These are phyloP conservation scores for Hirsutella rhossiliensis DNA, from an alignment of 2,329 filamentous ascomycete species.

Conservation along the genomic window DNA sequence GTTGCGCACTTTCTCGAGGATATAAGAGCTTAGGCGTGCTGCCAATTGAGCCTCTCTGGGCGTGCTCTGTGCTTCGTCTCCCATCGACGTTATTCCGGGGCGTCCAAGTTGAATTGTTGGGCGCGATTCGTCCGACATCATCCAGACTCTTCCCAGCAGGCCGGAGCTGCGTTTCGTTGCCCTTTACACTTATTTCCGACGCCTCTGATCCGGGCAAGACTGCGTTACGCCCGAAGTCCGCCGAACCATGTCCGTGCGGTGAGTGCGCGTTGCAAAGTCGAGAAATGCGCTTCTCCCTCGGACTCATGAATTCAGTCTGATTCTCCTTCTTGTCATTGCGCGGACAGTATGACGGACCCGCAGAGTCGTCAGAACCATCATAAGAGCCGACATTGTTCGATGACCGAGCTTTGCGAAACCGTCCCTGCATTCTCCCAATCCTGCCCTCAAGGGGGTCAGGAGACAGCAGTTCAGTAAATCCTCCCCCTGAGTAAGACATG, in stretches of 20 bases:
- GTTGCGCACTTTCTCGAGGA: not conserved
- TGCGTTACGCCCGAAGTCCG: not conserved
- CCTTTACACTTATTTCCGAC: not conserved
- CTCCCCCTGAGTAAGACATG: not conserved
- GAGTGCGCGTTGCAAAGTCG: not conserved
- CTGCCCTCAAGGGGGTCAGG: not conserved
- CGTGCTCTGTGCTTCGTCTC: slow-evolving; percentile 4
- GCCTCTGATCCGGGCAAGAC: not conserved
- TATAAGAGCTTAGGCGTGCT: slow-evolving; percentile 3
- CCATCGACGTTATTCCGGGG: not conserved
- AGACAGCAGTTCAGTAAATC: not conserved
- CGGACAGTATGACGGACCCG: not conserved
- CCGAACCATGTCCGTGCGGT: not conserved
- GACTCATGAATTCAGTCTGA: not conserved
- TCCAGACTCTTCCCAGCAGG: no score
- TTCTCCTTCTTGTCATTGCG: not conserved
- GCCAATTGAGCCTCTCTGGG: slow-evolving; percentile 6
- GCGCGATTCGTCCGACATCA: not conserved
- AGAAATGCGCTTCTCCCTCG: not conserved
- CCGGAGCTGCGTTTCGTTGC: no score
- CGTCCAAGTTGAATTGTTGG: no score
- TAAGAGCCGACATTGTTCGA: not conserved
- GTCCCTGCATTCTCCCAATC: not conserved
- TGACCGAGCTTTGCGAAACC: not conserved
- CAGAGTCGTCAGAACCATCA: not conserved